Conservation (phyloP, 495 filamentous ascomycete genomes). For the Pseudoneurospora amorphoporcata region DNA sequence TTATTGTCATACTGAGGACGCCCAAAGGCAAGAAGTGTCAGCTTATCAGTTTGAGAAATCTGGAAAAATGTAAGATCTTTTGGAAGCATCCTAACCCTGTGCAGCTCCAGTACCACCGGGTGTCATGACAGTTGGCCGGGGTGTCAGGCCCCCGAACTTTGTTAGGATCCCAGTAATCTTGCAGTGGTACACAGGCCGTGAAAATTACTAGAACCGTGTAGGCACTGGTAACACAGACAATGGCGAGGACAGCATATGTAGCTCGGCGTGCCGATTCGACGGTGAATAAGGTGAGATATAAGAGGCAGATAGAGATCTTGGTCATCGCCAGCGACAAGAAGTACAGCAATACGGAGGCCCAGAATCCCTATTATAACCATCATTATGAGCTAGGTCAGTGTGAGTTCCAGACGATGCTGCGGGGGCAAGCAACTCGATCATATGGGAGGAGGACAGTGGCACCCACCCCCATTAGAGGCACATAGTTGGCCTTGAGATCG, state of each 20-base stretch:
- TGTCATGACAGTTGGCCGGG: background rate
- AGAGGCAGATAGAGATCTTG: slow-evolving; percentile 20
- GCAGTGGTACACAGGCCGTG: slow-evolving; percentile 21
- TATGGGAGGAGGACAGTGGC: background rate
- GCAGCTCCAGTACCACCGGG: slow-evolving; percentile 11
- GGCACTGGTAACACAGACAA: slow-evolving; percentile 8
- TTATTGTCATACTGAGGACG: slow-evolving; percentile 27
- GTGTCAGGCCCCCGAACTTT: slow-evolving; percentile 2
- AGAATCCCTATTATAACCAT: slow-evolving; percentile 8
- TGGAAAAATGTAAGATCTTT: background rate
- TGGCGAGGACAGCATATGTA: slow-evolving; percentile 7
- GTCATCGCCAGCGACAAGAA: slow-evolving; percentile 10
- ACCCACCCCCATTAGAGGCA: slow-evolving; percentile 7
- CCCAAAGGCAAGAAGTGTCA: background rate
- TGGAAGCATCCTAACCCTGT: slow-evolving; percentile 8
- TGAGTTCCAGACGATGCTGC: background rate
- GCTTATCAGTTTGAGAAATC: background rate
- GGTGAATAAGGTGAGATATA: slow-evolving; percentile 22
- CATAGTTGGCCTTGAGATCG: background rate
- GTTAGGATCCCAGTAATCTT: slow-evolving; percentile 17
- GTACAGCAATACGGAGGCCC: slow-evolving; percentile 15
- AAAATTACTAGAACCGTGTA: slow-evolving; percentile 4
- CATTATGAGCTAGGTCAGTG: background rate
- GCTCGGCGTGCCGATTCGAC: slow-evolving; percentile 12
- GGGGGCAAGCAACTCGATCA: background rate